Evolutionary conservation across 495 filamentous ascomycete genomes (phyloP), one percentile per base, ranked within the genome.

Genomic region (Talaromyces adpressus): DNA sequence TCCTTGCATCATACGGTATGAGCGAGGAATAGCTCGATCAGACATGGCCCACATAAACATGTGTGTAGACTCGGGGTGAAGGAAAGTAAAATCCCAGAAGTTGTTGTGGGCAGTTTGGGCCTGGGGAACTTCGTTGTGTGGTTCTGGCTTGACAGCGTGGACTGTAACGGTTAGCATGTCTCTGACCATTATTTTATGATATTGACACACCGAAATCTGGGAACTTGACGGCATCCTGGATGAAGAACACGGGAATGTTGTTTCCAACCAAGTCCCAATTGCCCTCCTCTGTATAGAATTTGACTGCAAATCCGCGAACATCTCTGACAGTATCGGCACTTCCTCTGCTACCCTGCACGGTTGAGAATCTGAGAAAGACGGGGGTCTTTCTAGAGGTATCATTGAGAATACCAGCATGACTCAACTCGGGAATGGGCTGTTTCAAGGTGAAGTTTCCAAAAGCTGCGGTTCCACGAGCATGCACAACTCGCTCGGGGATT

Each of bases 1-100:
- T 0, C 92, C 92, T 69, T 95, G 89, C 89, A 95, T 93, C 90
- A 93, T 94, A 25, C 87, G 87, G 68, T 79, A 91, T 2, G 88
- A 92, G 4, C 91, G 84, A 20, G 92, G 92, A 61, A 93, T 93
- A 32, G 80, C 85, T 12, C 90, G 84, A 70, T 95, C 91, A 49
- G 82, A 87, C 88, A 90, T 89, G 57, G 87, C 78, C 90, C 90
- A 93, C 75, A 89, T 84, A 64, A 87, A 90, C 89, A 92, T 93
- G 69, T 95, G 90, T 0, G 90, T 92, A 1, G 89, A 80, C 72
- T 95, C 91, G 0, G 79, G 82, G 65, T 87, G 85, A 63, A 81
- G 73, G 20, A 77, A 69, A 65, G 71, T 62, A 54, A 84, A 85
- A 62, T 85, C 82, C 82, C 82, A 86, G 68, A 84, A 84, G 63